These are phyloP conservation scores for Saksenaea vasiformis DNA, from an alignment of 371 early-diverging fungal genomes.

Conservation along the genomic window DNA sequence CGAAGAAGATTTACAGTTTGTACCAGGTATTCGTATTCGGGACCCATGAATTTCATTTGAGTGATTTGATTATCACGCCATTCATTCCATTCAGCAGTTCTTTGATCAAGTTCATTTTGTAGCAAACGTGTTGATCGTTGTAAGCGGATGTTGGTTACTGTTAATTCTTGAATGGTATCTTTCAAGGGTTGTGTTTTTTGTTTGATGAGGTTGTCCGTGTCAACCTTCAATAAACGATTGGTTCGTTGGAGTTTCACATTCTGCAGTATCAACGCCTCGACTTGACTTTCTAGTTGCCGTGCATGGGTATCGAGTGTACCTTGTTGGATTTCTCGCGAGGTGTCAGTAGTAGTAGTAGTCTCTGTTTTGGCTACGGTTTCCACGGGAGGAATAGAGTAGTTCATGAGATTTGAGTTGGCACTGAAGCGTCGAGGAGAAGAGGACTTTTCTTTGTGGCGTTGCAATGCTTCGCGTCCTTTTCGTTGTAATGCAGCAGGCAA, in stretches of 20 bases:
- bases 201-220: constrained; percentile 45
- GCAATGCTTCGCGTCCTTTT: background rate
- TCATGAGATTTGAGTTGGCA: constrained; percentile 9
- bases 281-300: constrained; percentile 35
- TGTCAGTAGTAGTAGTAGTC: background rate
- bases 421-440: background rate
- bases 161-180: constrained; percentile 31
- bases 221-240: constrained; percentile 41
- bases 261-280: constrained; percentile 40
- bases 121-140: constrained; percentile 32
- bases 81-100: constrained; percentile 21
- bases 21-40: constrained; percentile 45
- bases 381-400: constrained; percentile 10
- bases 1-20: constrained; percentile 43
- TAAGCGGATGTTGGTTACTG: constrained; percentile 34
- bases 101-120: constrained; percentile 35
- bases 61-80: constrained; percentile 32
- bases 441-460: background rate
- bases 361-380: background rate
- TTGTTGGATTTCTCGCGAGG: constrained; percentile 31
- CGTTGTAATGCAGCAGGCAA: background rate
- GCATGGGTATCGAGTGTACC: constrained; percentile 34
- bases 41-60: constrained; percentile 39
- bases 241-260: constrained; percentile 43
- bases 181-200: constrained; percentile 40